A percentile compares a stretch with the other conserved stretches of the same genome.
Conservation (phyloP, 306 rosid species). For the Quercus berberidifolia region DNA sequence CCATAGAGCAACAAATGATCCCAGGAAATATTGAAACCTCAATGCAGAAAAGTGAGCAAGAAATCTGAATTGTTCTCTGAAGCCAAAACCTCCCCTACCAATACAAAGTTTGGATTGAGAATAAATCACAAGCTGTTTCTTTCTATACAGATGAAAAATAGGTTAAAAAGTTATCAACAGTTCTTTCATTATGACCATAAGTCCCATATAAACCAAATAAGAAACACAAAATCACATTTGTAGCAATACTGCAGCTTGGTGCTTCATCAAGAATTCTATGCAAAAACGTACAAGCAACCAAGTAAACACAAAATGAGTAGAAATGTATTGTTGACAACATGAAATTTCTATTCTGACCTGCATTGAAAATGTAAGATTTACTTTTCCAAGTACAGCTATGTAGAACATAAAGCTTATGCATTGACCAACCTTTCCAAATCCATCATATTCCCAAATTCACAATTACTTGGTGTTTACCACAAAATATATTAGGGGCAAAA, state of each 20-base stretch:
- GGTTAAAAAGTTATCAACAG: no score
- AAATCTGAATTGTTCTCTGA: no score
- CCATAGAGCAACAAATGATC: no score
- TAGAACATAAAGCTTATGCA: neutral
- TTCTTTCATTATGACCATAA: no score
- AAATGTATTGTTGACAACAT: neutral
- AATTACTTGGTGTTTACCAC: conserved; percentile 20
- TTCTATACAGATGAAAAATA: no score
- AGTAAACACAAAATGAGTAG: neutral
- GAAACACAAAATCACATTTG: no score
- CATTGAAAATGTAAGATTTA: neutral
- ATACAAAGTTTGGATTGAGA: no score
- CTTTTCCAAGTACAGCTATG: neutral
- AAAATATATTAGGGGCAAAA: conserved; percentile 23
- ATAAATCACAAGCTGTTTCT: no score
- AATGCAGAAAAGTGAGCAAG: no score
- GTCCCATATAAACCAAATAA: no score
- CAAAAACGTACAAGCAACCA: neutral
- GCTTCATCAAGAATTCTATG: neutral
- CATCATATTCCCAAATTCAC: neutral
- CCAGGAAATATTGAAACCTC: no score
- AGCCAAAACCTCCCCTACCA: no score
- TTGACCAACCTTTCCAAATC: neutral
- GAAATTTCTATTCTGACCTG: neutral
- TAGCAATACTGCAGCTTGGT: neutral